phyloP scores from a whole-genome alignment of 495 filamentous ascomycete genomes.

The Neurospora pannonica region DNA sequence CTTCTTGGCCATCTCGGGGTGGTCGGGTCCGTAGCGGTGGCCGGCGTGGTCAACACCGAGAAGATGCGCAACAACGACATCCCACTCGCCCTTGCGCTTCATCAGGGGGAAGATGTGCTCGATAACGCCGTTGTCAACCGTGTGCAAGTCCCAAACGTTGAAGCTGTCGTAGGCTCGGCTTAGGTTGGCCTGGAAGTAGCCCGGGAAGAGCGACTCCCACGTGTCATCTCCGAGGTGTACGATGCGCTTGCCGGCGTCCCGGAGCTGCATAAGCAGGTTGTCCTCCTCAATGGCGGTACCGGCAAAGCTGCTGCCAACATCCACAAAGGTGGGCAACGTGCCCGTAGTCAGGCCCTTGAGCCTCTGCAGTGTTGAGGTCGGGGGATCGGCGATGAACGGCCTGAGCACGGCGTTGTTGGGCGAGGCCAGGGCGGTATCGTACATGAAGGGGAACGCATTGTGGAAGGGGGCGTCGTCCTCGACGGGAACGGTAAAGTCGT shows the following conservation, averaged over 20 bases:
- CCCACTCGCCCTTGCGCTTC: constrained; percentile 64
- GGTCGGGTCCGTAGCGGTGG: constrained; percentile 89
- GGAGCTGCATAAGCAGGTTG: constrained; percentile 79
- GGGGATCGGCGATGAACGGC: constrained; percentile 95
- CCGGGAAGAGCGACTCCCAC: constrained; percentile 87
- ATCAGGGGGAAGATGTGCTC: constrained; percentile 85
- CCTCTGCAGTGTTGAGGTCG: constrained; percentile 84
- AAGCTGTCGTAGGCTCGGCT: constrained; percentile 89
- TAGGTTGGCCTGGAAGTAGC: constrained; percentile 76
- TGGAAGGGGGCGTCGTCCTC: constrained; percentile 56
- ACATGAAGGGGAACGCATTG: constrained; percentile 75
- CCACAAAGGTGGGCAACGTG: constrained; percentile 88
- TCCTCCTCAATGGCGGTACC: constrained; percentile 97
- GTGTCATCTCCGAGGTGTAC: constrained; percentile 96
- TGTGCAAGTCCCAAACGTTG: constrained; percentile 97
- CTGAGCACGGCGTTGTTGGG: constrained; percentile 80
- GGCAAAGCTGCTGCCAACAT: constrained; percentile 89
- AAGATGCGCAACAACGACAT: constrained; percentile 85
- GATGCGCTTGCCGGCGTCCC: constrained; percentile 67
- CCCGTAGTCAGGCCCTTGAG: constrained; percentile 93
- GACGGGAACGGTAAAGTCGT: constrained; percentile 91
- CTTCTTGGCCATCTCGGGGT: constrained; percentile 84
- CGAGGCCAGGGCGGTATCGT: constrained; percentile 62
- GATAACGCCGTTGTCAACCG: constrained; percentile 91
- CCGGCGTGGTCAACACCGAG: constrained; percentile 96